Evolutionary conservation across 108 stramenopile species (phyloP), one percentile per base, ranked within the genome.

Genomic region (Pseudonitzschia multiseries): DNA sequence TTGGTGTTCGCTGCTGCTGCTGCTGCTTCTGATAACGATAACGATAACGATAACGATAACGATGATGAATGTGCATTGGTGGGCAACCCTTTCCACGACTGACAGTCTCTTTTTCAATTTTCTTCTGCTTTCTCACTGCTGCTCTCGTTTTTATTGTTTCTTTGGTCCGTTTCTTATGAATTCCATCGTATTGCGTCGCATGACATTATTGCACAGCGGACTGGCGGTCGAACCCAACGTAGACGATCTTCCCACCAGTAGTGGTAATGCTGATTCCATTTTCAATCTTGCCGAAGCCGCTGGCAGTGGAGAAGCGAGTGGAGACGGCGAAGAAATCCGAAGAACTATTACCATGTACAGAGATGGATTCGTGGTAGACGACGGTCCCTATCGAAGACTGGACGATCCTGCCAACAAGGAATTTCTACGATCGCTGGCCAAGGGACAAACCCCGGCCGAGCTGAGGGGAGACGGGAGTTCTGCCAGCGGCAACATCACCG

Each of bases 341-440:
- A 80, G 87, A 10, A 93, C 89, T 10, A 98, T 98, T 60, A 96
- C 94, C 43, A 94, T 98, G 96, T 98, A 97, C 66, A 90, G 90
- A 22, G 86, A 92, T 54, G 98, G 98, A 21, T 98, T 98, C 72
- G 88, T 92, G 0, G 96, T 98, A 0, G 93, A 98, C 76, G 87
- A 96, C 44, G 98, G 98, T 2, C 94, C 94, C 13, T 96, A 95
- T 69, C 87, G 98, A 36, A 79, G 89, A 26, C 70, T 96, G 48
- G 90, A 95, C 56, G 96, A 96, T 84, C 93, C 95, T 0, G 76
- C 71, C 66, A 98, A 97, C 85, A 75, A 86, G 21, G 86, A 88
- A 24, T 98, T 98, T 79, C 65, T 98, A 61, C 81, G 84, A 8
- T 74, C 81, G n/a, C 72, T 98, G 62, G 93, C 92, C 15, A 64